Evolutionary conservation across 345 rosid species (phyloP).

Genomic region (Eucalyptus globulus): DNA sequence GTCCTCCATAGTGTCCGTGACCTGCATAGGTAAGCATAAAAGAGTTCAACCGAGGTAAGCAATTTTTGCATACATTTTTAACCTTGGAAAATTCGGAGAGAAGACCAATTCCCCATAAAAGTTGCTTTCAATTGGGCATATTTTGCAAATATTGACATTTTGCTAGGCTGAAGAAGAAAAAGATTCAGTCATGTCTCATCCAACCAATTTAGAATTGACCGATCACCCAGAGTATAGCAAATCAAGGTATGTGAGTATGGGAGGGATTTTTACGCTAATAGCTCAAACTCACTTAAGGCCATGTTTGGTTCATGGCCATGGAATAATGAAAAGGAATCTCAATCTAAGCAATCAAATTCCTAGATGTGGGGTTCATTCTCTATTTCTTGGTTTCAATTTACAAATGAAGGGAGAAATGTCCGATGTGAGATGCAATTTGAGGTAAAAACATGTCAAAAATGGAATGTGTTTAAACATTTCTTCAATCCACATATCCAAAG

Average conservation of each 20-base stretch:
- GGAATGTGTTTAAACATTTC: not conserved
- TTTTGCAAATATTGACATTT: not conserved
- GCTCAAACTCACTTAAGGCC: not conserved
- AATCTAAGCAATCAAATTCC: not conserved
- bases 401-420: not conserved
- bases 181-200: not conserved
- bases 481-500: not conserved
- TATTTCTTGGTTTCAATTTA: not conserved
- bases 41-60: not conserved
- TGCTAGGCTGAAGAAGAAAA: not conserved
- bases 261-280: not conserved
- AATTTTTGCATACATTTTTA: not conserved
- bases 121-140: not conserved
- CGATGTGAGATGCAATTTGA: not conserved
- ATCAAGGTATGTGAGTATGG: not conserved
- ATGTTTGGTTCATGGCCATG: not conserved
- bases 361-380: not conserved
- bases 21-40: constrained; percentile 25
- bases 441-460: not conserved
- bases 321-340: not conserved
- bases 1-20: constrained; percentile 65
- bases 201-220: not conserved
- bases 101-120: not conserved
- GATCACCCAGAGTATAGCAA: not conserved
- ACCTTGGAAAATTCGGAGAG: not conserved